phyloP scores from a whole-genome alignment of 129 eudicot species.

The Scalesia atractyloides region DNA sequence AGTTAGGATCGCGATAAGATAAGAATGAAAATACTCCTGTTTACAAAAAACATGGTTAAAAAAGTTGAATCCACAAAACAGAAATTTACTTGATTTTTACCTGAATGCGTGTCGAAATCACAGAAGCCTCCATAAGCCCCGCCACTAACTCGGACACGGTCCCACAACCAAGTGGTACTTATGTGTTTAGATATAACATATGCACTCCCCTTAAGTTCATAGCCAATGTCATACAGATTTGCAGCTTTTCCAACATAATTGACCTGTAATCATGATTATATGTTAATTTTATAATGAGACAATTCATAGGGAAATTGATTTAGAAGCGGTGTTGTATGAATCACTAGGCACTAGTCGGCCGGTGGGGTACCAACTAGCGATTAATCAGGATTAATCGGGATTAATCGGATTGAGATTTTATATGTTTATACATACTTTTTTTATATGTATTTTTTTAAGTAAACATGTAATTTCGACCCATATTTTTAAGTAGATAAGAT shows the following conservation, averaged over 20 bases:
- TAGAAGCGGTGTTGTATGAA: no score
- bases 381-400: no score
- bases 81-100: slow-evolving; percentile 35
- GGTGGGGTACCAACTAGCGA: no score
- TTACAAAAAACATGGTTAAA: slow-evolving; percentile 15
- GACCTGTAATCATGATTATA: slow-evolving; percentile 51
- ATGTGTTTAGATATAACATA: slow-evolving; percentile 86
- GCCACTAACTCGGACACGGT: slow-evolving; percentile 98
- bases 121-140: slow-evolving; percentile 99
- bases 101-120: slow-evolving; percentile 93
- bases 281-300: neutral
- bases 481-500: no score
- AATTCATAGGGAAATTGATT: neutral
- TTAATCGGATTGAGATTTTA: no score
- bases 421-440: no score
- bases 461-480: no score
- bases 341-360: no score
- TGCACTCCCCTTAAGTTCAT: slow-evolving; percentile 91
- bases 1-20: slow-evolving; percentile 96
- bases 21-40: slow-evolving; percentile 92
- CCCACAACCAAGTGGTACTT: slow-evolving; percentile 97
- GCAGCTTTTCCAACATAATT: slow-evolving; percentile 99
- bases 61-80: slow-evolving; percentile 9
- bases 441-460: no score
- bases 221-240: slow-evolving; percentile 82